Base-by-base conservation (phyloP, 306 rosid species). In the Malus sylvestris region DNA sequence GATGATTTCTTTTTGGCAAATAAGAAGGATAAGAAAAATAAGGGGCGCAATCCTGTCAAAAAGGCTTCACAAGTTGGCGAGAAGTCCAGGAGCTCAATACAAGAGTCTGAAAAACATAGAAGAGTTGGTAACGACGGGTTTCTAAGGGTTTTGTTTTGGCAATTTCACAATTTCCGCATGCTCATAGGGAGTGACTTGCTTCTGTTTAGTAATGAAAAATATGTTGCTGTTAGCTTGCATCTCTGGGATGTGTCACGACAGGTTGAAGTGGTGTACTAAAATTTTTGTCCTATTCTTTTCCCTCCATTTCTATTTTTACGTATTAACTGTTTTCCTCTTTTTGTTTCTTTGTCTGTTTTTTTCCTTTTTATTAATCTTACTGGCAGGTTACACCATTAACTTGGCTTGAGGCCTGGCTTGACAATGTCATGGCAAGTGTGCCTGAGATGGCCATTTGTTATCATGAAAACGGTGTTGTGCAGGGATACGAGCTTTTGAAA, bases 341-440 rank as follows among this genome's bases (percentile, higher is more conserved):
- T 46, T 42, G 66, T 76, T 80, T 80, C 67, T 27, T 14, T 27
- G 10, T 25, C 29, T n/a, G 35, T 71, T 73, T 71, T 68, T 67
- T 57, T 40, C 52, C 11, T 70, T 51, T 61, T 38, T 58, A 53
- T 79, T 57, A 78, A 15, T 51, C 20, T 15, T 16, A 51, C 7
- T 83, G 67, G 44, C 79, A 94, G 98, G 96, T 94, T 80, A 90
- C 97, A 33, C 93, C 98, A 68, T 83, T 91, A 83, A 91, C 90
- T 65, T 94, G 98, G 98, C 97, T 94, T 84, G 98, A 94, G 81
- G 98, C 98, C 73, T 94, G 98, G 98, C 96, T 94, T 71, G 98
- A 94, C 84, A 94, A 94, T 86, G 89, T 94, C 86, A 94, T 94
- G 98, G 97, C 97, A 27, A 94, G 97, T 88, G 98, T 90, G 80